Evolutionary conservation across 495 filamentous ascomycete genomes (phyloP), one percentile per base, ranked within the genome.

Genomic region (Entonaema liquescens): DNA sequence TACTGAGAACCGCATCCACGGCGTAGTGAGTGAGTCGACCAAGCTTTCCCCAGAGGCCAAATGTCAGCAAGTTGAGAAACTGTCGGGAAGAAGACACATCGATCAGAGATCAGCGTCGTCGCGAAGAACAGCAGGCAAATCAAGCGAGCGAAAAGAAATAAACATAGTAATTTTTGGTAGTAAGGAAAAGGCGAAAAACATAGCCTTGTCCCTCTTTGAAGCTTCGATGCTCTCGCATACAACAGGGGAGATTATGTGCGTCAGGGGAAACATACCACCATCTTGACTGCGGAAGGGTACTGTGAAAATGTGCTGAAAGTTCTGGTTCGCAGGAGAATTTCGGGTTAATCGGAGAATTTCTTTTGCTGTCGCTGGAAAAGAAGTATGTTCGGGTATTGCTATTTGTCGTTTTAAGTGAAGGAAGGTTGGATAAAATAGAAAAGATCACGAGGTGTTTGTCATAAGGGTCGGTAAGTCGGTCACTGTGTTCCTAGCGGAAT

Each of bases 1-100:
- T 86, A 97, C 93, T 81, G 70, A 98, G 88, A 33, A 98, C 93
- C 69, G 95, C 96, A 82, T 99, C 95, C 74, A 99, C 94, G 75
- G 93, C 93, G 83, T 95, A 97, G 83, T 99, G 95, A 73, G 90
- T 91, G 67, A 99, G 78, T 79, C 92, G 88, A 81, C 94, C 95
- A 82, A 99, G 84, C 96, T 98, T 88, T 79, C 80, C 84, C 84
- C 81, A 87, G 66, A 88, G 77, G 73, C 82, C 85, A 78, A 87
- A 81, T 74, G 85, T 89, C 78, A 88, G 85, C 76, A 88, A 83
- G 77, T 88, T 83, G 82, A 88, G 86, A 75, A 87, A 79, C 85
- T 87, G 80, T 77, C 60, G 70, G 69, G 47, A 57, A 72, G 33
- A 57, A 66, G 60, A 19, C 55, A 65, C 54, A 72, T 65, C 40